Evolutionary conservation across 768 basidiomycete genomes (phyloP).

Genomic region (Mycena haematopus): DNA sequence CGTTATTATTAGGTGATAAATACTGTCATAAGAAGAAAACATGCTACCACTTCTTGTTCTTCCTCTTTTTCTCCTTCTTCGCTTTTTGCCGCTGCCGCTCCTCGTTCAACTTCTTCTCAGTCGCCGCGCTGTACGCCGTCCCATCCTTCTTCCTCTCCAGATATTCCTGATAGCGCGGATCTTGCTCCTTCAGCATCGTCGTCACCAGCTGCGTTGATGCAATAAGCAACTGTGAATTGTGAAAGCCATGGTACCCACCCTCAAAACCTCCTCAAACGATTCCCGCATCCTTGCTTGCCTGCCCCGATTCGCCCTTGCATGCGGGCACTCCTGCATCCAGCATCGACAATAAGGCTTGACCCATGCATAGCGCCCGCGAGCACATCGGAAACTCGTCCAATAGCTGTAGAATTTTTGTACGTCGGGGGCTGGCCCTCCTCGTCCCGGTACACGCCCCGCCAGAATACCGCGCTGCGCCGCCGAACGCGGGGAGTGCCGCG

Average conservation of each 20-base stretch:
- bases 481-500: constrained; percentile 2
- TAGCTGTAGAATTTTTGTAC: constrained; percentile 10
- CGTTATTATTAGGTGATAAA: too few species aligned
- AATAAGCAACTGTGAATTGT: neutral
- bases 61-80: constrained; percentile 14
- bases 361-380: constrained; percentile 8
- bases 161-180: constrained; percentile 11
- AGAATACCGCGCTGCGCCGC: constrained; percentile 6
- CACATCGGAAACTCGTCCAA: constrained; percentile 4
- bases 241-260: too few species aligned
- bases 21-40: constrained; percentile 3
- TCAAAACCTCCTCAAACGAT: too few species aligned
- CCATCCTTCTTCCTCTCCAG: constrained; percentile 7
- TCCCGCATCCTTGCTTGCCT: too few species aligned
- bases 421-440: constrained; percentile 1
- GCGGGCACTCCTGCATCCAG: neutral
- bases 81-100: constrained; percentile 7
- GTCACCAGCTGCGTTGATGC: constrained; percentile 10
- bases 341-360: constrained; percentile 3
- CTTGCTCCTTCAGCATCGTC: constrained; percentile 8
- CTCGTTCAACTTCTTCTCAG: constrained; percentile 11
- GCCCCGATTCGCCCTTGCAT: too few species aligned
- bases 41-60: constrained; percentile 9
- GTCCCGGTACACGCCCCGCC: constrained; percentile 1
- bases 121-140: constrained; percentile 8